phyloP scores from a whole-genome alignment of 1,284 basidiomycete genomes.

The Sanghuangporus weigelae region DNA sequence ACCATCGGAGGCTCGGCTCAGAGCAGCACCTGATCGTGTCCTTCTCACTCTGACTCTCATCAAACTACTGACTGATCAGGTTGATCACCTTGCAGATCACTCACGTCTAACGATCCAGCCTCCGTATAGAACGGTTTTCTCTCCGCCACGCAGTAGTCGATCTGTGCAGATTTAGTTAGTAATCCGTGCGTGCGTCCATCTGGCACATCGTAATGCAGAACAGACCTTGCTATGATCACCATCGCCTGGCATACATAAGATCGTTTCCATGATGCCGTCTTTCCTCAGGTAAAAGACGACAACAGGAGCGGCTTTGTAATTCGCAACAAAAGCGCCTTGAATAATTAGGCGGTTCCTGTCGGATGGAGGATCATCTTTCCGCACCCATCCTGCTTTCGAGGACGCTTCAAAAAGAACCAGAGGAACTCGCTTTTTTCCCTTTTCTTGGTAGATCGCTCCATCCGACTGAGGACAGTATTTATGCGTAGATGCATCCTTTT shows the following conservation, averaged over 20 bases:
- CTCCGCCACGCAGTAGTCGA: background rate
- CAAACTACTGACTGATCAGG: background rate
- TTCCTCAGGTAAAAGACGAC: background rate
- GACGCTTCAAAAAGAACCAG: background rate
- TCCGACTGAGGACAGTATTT: background rate
- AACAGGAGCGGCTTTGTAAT: background rate
- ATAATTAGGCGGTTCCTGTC: background rate
- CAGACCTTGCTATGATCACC: background rate
- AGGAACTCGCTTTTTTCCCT: background rate
- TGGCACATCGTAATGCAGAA: background rate
- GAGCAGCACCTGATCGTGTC: background rate
- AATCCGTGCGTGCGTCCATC: background rate
- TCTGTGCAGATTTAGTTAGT: background rate
- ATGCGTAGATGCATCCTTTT: background rate
- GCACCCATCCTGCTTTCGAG: background rate
- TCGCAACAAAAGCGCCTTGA: background rate
- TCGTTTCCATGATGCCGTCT: background rate
- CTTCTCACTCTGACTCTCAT: background rate
- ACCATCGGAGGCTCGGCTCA: background rate
- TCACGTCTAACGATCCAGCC: background rate
- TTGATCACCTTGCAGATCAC: background rate
- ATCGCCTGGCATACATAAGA: background rate
- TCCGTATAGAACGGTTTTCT: background rate
- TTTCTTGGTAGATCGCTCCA: background rate
- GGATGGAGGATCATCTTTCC: background rate